Conservation (phyloP, 148 eudicot genomes). For the Heliosperma pusillum region DNA sequence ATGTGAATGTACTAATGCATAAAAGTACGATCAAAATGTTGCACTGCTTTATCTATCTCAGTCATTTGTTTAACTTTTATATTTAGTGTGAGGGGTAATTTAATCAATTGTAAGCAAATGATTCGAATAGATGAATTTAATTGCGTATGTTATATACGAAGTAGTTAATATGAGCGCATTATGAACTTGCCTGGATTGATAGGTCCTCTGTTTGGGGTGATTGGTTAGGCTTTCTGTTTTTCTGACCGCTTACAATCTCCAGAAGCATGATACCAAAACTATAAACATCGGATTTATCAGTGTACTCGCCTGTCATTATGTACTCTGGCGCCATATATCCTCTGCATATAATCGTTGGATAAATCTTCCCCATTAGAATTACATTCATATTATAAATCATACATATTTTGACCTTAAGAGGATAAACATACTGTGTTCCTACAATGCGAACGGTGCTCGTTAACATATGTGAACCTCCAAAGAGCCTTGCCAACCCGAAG, state of each 20-base stretch:
- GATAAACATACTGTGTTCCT: conserved; percentile 22
- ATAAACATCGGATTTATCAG: conserved; percentile 44
- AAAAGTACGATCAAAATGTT: not conserved
- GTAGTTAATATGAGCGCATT: not conserved
- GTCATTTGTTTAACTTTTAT: too few species aligned
- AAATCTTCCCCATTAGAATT: not conserved
- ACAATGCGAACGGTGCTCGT: conserved; percentile 45
- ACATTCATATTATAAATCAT: too few species aligned
- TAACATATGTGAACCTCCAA: conserved; percentile 45
- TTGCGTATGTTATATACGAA: too few species aligned
- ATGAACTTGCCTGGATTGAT: not conserved
- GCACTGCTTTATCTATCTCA: too few species aligned
- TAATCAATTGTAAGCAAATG: too few species aligned
- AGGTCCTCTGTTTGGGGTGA: conserved; percentile 1
- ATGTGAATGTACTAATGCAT: too few species aligned
- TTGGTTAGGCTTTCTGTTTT: not conserved
- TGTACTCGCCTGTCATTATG: conserved; percentile 32
- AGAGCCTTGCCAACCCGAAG: conserved; percentile 58
- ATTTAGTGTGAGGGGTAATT: too few species aligned
- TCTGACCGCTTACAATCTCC: conserved; percentile 28
- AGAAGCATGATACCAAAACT: conserved; percentile 38
- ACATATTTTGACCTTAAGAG: not conserved
- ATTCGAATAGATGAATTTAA: too few species aligned
- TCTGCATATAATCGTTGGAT: not conserved
- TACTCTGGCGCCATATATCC: conserved; percentile 28